phyloP scores from a whole-genome alignment of 2,329 filamentous ascomycete species.

The Pseudopyrenochaeta lycopersici region DNA sequence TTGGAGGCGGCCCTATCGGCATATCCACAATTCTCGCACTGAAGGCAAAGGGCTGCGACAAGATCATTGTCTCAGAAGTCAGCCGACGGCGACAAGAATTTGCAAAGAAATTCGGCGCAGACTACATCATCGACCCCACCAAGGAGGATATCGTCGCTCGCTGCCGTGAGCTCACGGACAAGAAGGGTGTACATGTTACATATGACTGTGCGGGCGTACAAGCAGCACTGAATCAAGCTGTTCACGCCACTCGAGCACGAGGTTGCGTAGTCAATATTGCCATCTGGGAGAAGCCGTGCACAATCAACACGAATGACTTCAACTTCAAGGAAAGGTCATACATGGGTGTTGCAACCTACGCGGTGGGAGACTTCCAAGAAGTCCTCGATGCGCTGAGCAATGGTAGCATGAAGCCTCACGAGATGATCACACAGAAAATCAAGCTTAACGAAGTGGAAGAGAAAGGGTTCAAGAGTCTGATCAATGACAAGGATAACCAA shows the following conservation, averaged over 20 bases:
- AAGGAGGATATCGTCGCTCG: conserved; percentile 58
- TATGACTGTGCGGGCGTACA: conserved; percentile 66
- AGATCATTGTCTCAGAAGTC: conserved; percentile 64
- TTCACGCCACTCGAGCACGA: conserved; percentile 58
- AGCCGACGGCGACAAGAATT: conserved; percentile 58
- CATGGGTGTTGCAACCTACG: conserved; percentile 62
- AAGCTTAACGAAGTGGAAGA: conserved; percentile 57
- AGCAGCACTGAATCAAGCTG: conserved; percentile 58
- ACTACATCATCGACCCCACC: conserved; percentile 61
- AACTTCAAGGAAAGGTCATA: conserved; percentile 64
- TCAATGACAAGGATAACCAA: conserved; percentile 60
- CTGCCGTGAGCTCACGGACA: conserved; percentile 55
- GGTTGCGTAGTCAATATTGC: conserved; percentile 65
- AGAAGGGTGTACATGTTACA: conserved; percentile 59
- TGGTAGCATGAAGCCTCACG: conserved; percentile 54
- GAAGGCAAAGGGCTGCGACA: conserved; percentile 38
- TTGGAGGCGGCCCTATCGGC: conserved; percentile 65
- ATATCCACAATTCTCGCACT: conserved; percentile 49
- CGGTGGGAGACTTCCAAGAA: conserved; percentile 60
- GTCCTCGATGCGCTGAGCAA: conserved; percentile 55
- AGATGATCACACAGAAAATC: conserved; percentile 61
- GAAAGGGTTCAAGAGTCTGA: conserved; percentile 57
- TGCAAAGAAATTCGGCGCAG: conserved; percentile 61
- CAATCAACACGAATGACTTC: conserved; percentile 60
- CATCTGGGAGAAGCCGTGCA: conserved; percentile 64